These are phyloP conservation scores for Microthlaspi erraticum DNA, from an alignment of 345 rosid species.

Conservation along the genomic window DNA sequence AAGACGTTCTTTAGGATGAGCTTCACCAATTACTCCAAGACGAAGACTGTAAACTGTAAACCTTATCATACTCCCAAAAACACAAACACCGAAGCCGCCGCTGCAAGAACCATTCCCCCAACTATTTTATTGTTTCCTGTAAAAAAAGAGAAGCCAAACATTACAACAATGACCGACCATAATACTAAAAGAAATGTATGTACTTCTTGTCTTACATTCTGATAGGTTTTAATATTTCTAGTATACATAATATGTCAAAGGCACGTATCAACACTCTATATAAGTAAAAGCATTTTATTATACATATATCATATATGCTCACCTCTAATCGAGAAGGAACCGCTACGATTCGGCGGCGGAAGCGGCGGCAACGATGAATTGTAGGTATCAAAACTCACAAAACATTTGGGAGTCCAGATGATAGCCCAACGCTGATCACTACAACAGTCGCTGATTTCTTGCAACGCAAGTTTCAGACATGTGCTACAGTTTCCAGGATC, in stretches of 20 bases:
- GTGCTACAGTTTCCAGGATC: slow-evolving; percentile 19
- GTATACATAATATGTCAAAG: neutral
- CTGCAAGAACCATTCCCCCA: slow-evolving; percentile 5
- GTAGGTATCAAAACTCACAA: slow-evolving; percentile 19
- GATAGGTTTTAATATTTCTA: too few relatives aligned
- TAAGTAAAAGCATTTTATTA: neutral
- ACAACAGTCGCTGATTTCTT: slow-evolving; percentile 10
- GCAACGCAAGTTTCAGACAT: slow-evolving; percentile 33
- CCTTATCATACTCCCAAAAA: slow-evolving; percentile 4
- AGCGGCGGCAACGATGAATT: slow-evolving; percentile 9
- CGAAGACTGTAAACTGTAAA: slow-evolving; percentile 28
- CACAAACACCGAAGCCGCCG: neutral
- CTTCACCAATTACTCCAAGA: slow-evolving; percentile 41
- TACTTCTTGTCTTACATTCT: neutral
- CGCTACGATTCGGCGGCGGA: slow-evolving; percentile 14
- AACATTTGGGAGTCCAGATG: slow-evolving; percentile 35
- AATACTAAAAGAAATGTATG: neutral
- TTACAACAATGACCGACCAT: slow-evolving; percentile 6
- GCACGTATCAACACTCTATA: slow-evolving; percentile 3
- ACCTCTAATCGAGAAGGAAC: slow-evolving; percentile 22
- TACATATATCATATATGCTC: neutral
- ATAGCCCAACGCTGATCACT: slow-evolving; percentile 5
- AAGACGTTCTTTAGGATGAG: slow-evolving; percentile 55
- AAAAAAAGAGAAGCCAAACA: neutral
- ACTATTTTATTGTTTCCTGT: neutral